Conservation (phyloP, 2,329 filamentous ascomycete species). For the Aspergillus brasiliensis region DNA sequence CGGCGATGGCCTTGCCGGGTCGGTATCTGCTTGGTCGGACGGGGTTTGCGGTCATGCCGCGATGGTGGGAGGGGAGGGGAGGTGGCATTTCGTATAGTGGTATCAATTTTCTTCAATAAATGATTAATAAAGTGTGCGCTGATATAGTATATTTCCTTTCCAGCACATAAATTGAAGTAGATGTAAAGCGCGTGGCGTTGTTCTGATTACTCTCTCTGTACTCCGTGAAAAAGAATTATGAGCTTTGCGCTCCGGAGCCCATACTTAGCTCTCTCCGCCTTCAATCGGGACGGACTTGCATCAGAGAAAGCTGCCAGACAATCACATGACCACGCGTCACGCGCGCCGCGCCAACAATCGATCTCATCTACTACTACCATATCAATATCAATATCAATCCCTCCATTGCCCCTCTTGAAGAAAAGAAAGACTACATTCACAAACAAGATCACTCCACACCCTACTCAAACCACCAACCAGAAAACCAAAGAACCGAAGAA, state of each 20-base stretch:
- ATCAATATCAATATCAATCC: not conserved
- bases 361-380: not conserved
- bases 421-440: not conserved
- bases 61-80: constrained; percentile 44
- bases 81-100: constrained; percentile 41
- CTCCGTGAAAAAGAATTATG: too few relatives aligned
- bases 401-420: not conserved
- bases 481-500: not conserved
- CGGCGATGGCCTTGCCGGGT: constrained; percentile 71
- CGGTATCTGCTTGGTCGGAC: constrained; percentile 78
- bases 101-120: not conserved
- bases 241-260: too few relatives aligned
- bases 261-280: too few relatives aligned
- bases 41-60: constrained; percentile 90
- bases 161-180: not conserved
- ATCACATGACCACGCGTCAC: constrained; percentile 25
- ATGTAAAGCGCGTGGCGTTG: not conserved
- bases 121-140: not conserved
- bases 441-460: too few relatives aligned
- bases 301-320: too few relatives aligned
- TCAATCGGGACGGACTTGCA: too few relatives aligned
- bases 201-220: too few relatives aligned
- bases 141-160: not conserved
- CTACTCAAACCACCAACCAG: not conserved
- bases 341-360: constrained; percentile 8